A percentile compares a stretch with the other conserved stretches of the same genome.
phyloP scores from a whole-genome alignment of 805 yeast genomes.

The Ogataea parapolymorpha region DNA sequence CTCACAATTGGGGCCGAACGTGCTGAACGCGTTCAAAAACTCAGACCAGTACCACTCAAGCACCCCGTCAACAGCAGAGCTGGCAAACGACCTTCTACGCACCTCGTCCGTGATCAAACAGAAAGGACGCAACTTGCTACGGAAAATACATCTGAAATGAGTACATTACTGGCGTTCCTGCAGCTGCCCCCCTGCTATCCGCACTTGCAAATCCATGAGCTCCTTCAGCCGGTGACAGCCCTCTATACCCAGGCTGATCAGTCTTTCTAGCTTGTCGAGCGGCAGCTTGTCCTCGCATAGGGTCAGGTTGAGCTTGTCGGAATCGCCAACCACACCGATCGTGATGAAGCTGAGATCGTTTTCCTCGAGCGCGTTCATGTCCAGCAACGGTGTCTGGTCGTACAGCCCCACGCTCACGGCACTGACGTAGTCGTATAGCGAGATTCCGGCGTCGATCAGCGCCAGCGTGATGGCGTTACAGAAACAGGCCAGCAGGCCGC shows the following conservation, averaged over 20 bases:
- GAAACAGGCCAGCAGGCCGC: constrained; percentile 77
- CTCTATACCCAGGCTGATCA: constrained; percentile 77
- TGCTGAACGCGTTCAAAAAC: constrained; percentile 62
- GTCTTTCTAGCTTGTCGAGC: constrained; percentile 70
- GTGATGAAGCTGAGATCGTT: constrained; percentile 78
- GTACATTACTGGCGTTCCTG: constrained; percentile 22
- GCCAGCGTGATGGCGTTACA: constrained; percentile 87
- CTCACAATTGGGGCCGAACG: constrained; percentile 45
- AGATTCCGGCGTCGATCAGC: constrained; percentile 89
- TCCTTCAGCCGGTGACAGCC: constrained; percentile 83
- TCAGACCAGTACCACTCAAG: constrained; percentile 41
- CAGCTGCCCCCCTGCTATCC: constrained; percentile 64
- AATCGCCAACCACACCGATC: constrained; percentile 77
- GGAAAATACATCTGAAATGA: constrained; percentile 23
- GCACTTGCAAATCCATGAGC: constrained; percentile 80
- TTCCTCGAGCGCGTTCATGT: constrained; percentile 80
- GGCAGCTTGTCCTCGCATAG: constrained; percentile 83
- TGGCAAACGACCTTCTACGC: constrained; percentile 40
- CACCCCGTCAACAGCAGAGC: constrained; percentile 31
- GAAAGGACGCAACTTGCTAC: constrained; percentile 25
- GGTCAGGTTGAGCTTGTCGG: constrained; percentile 73
- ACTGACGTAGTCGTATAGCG: constrained; percentile 87
- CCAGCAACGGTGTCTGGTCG: constrained; percentile 74
- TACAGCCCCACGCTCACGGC: constrained; percentile 77
- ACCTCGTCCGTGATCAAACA: constrained; percentile 25